Conservation (phyloP, 345 rosid species). For the Toxicodendron radicans region DNA sequence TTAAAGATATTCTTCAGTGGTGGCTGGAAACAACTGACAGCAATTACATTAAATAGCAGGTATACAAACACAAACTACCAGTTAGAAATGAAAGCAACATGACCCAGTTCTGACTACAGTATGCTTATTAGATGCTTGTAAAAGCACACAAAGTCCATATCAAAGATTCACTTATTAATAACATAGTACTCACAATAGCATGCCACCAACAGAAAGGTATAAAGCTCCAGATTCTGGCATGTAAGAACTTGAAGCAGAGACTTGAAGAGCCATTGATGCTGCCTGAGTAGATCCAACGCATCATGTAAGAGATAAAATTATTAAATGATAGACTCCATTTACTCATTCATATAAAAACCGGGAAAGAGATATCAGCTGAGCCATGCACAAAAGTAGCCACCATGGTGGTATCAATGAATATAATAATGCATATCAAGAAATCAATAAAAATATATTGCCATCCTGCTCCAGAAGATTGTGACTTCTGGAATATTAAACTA, state of each 20-base stretch:
- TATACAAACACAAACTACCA: background rate
- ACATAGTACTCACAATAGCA: slow-evolving; percentile 63
- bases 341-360: background rate
- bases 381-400: background rate
- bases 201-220: slow-evolving; percentile 88
- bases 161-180: slow-evolving; percentile 4
- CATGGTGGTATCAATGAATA: background rate
- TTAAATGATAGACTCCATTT: background rate
- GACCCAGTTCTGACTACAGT: background rate
- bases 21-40: background rate
- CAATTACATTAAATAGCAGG: background rate
- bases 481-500: background rate
- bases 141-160: background rate
- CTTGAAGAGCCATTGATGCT: slow-evolving; percentile 78
- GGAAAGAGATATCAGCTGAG: background rate
- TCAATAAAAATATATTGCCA: background rate
- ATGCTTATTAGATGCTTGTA: background rate
- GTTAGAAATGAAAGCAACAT: background rate
- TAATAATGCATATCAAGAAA: background rate
- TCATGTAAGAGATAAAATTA: background rate
- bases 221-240: slow-evolving; percentile 41
- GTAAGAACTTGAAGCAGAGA: slow-evolving; percentile 58
- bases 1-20: background rate
- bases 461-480: background rate
- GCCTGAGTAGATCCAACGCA: slow-evolving; percentile 56